Base-by-base conservation (phyloP, 768 basidiomycete genomes). In the Tricholoma terreum region DNA sequence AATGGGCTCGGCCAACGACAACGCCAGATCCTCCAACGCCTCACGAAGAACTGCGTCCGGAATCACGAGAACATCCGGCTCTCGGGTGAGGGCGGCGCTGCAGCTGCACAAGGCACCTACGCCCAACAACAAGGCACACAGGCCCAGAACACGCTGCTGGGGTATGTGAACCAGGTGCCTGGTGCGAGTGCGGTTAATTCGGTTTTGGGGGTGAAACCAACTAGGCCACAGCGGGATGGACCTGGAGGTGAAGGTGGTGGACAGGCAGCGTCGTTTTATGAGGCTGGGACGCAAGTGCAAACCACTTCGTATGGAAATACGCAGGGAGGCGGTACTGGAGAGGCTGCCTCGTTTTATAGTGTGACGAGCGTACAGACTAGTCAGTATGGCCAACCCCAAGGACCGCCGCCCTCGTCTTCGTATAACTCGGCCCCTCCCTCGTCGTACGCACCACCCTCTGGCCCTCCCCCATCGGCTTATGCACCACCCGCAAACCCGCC, bases 1-100 rank as follows among this genome's bases (percentile, higher is more conserved):
- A 67, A 79, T 49, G 72, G 72, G 7, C 79, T 86, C 11, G 80
- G 83, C 4, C 51, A 71, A 12, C 75, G 76, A 55, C 77, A 83
- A 58, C 67, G 75, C 27, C 76, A 79, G 22, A 71, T 82, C 35
- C 64, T 93, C 36, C 68, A 73, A 27, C 83, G 86, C 21, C 79
- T 92, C 24, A 72, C 74, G 17, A 90, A 88, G 67, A 75, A 86
- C 10, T 70, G 84, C 0, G 89, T 93, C 0, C 81, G 85, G 4
- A 83, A 82, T 61, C 89, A 92, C 71, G 72, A 87, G 67, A 92
- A 92, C 67, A 77, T 85, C 31, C 83, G 90, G 1, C 63, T 76
- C 6, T 74, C 74, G 0, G 83, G 83, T 3, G 79, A 85, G 60
- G 81, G 83, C 27, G 80, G 82, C 3, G 55, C 71, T 0, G 56